phyloP scores from a whole-genome alignment of 2,329 filamentous ascomycete genomes.

The Pestalotiopsis sp. region DNA sequence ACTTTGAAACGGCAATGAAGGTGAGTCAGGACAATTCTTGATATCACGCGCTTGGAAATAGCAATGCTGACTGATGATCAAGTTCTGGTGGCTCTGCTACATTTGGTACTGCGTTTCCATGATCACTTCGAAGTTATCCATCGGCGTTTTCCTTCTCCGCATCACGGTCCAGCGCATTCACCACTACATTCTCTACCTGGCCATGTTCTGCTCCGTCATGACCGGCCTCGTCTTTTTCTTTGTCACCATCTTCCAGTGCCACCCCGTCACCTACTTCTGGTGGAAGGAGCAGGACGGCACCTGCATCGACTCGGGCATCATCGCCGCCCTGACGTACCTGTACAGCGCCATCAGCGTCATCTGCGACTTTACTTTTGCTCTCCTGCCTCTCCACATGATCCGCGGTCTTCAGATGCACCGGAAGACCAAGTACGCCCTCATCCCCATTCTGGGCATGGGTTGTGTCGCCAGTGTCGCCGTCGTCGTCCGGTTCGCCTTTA shows the following conservation, averaged over 20 bases:
- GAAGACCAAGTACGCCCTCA: conserved; percentile 47
- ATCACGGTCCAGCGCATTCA: conserved; percentile 20
- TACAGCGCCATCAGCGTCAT: conserved; percentile 45
- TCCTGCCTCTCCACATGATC: conserved; percentile 50
- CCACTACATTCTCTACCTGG: conserved; percentile 20
- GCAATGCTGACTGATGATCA: not conserved
- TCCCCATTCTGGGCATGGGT: conserved; percentile 50
- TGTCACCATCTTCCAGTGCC: conserved; percentile 22
- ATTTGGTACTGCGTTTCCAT: conserved; percentile 21
- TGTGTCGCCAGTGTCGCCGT: conserved; percentile 48
- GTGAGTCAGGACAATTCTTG: not conserved
- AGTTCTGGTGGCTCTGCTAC: conserved; percentile 19
- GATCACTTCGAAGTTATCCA: conserved; percentile 22
- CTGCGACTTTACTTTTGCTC: conserved; percentile 54
- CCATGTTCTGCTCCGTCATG: conserved; percentile 17
- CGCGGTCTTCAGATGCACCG: conserved; percentile 49
- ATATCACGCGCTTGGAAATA: not conserved
- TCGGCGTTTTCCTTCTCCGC: conserved; percentile 23
- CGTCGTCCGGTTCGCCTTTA: conserved; percentile 41
- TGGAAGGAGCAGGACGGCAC: conserved; percentile 19
- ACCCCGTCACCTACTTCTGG: conserved; percentile 24
- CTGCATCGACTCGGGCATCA: conserved; percentile 33
- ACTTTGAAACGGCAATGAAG: conserved; percentile 15
- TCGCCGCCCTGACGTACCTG: conserved; percentile 47
- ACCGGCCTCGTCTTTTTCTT: conserved; percentile 23